Base-by-base conservation (phyloP, 139 green algal species). In the Pedinophyceae sp. region DNA sequence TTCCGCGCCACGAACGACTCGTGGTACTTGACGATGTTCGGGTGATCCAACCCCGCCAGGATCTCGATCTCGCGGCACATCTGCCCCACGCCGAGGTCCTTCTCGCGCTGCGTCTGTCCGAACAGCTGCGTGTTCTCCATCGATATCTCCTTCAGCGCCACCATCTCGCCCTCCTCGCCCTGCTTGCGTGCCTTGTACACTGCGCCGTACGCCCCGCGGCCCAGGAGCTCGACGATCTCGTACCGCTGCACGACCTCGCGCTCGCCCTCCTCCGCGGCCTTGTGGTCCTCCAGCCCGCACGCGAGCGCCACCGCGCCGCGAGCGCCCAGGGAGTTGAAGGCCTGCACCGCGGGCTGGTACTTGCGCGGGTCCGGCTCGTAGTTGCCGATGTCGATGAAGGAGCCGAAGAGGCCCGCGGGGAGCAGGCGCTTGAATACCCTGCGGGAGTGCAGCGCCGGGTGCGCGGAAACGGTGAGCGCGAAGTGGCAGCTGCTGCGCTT, bases 381-480 rank as follows among this genome's bases (percentile, higher is more conserved):
- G 23, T 55, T n/a, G 5, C 49, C 49, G 29, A 55, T 23, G 49
- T 55, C 49, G 34, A 55, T 55, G 49, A 55, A 55, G 17, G 49
- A 16, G 49, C 24, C 27, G 49, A 55, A 55, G 20, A 55, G 6
- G 23, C 34, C 49, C n/a, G 49, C 20, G 6, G 49, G 49, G 24
- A 55, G 6, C 20, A 55, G 49, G 24, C n/a, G n/a, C 23, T 55
- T 55, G 23, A 55, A 55, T 6, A 55, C 29, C 24, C 29, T 23
- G 20, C 49, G 25, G 46, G 25, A 30, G 10, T 22, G 25, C 10
- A 52, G 46, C 10, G 46, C 46, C n/a, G n/a, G n/a, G n/a, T n/a
- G n/a, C n/a, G n/a, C n/a, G n/a, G n/a, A n/a, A n/a, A n/a, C n/a
- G n/a, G n/a, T n/a, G n/a, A n/a, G n/a, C n/a, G n/a, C n/a, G n/a